phyloP scores from a whole-genome alignment of 305 asterid genomes.

The Striga hermonthica region DNA sequence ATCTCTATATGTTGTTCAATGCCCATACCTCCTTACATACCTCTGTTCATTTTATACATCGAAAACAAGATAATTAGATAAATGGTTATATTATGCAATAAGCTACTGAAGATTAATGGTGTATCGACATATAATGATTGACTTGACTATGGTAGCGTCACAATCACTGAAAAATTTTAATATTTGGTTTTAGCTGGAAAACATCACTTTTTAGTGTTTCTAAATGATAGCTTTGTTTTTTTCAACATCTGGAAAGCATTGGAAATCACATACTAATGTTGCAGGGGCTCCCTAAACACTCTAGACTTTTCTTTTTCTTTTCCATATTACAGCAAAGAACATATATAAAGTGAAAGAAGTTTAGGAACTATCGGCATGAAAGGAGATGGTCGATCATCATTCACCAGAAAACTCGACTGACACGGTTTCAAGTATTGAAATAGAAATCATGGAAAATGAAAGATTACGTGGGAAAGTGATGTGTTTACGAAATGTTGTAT shows the following conservation, averaged over 20 bases:
- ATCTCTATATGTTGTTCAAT: constrained; percentile 12
- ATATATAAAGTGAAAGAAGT: background rate
- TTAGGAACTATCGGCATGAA: background rate
- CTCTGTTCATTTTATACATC: constrained; percentile 2
- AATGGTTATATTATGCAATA: background rate
- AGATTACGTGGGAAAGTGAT: background rate
- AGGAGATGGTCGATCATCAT: too few relatives aligned
- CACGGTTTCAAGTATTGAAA: background rate
- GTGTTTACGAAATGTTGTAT: background rate
- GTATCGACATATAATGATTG: constrained; percentile 3
- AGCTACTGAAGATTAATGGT: constrained; percentile 8
- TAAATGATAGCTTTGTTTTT: too few relatives aligned
- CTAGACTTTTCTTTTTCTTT: too few relatives aligned
- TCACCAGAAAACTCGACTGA: too few relatives aligned
- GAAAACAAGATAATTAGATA: constrained; percentile 9
- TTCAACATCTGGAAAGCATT: too few relatives aligned
- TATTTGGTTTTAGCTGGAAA: too few relatives aligned
- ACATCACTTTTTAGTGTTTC: too few relatives aligned
- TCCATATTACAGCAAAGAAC: background rate
- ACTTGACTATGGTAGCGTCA: background rate
- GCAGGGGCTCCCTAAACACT: too few relatives aligned
- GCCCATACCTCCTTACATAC: constrained; percentile 7
- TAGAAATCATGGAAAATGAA: background rate
- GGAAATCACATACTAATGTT: too few relatives aligned
- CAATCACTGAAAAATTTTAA: too few relatives aligned